Percentiles rank a stretch among this genome's conserved stretches.
Conservation (phyloP, 345 rosid genomes). For the Citrus unshiu region DNA sequence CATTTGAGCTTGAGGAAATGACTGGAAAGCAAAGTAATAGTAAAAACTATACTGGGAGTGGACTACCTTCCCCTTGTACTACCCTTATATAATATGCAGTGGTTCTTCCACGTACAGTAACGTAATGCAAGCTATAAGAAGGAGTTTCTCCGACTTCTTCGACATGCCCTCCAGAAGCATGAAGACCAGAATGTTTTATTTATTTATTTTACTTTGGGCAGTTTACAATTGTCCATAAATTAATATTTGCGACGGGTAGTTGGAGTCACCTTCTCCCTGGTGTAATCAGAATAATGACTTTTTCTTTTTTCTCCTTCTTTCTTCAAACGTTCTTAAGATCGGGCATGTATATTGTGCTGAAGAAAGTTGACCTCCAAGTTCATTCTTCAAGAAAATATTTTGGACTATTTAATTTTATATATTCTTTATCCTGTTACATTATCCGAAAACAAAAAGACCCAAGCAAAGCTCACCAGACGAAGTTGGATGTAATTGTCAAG, state of each 20-base stretch:
- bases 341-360: constrained; percentile 87
- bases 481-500: no score
- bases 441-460: no score
- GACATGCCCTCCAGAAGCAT: constrained; percentile 77
- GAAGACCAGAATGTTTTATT: constrained; percentile 59
- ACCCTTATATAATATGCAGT: constrained; percentile 9
- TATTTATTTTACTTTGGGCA: constrained; percentile 1
- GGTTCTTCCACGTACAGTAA: constrained; percentile 57
- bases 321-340: constrained; percentile 72
- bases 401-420: no score
- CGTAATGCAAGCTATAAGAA: constrained; percentile 59
- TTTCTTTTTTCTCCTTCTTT: neutral
- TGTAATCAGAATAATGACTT: neutral
- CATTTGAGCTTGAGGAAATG: no score
- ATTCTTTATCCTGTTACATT: no score
- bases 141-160: constrained; percentile 85
- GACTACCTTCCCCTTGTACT: neutral
- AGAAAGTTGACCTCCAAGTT: constrained; percentile 96
- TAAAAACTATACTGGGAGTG: neutral
- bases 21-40: no score
- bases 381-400: constrained; percentile 73
- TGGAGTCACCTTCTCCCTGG: neutral
- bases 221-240: neutral
- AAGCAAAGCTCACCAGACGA: no score
- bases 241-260: neutral